Conservation (phyloP, 2,329 filamentous ascomycete genomes). For the Lachnum nothofagi region DNA sequence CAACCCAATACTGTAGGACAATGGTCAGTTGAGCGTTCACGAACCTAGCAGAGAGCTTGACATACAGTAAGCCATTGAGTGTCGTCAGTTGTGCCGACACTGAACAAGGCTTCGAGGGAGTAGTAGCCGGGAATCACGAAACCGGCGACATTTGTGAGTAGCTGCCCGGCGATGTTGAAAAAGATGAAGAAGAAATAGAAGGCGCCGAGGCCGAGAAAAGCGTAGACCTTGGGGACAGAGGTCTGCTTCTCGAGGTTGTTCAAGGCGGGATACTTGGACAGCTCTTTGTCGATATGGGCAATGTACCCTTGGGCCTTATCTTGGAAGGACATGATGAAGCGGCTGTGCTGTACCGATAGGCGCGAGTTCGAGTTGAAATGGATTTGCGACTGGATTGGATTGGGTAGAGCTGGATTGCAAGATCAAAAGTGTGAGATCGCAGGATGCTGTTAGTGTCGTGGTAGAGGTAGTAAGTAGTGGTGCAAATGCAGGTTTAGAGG, state of each 20-base stretch:
- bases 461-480: too few species aligned
- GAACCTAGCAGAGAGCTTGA: conserved; percentile 16
- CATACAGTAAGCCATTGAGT: conserved; percentile 74
- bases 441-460: too few species aligned
- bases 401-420: too few species aligned
- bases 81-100: conserved; percentile 65
- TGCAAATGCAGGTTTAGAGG: too few species aligned
- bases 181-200: conserved; percentile 89
- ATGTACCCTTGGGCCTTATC: conserved; percentile 68
- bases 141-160: conserved; percentile 80
- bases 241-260: conserved; percentile 84
- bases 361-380: too few species aligned
- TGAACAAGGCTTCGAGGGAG: conserved; percentile 74
- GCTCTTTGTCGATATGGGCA: conserved; percentile 52
- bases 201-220: conserved; percentile 66
- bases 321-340: conserved; percentile 68
- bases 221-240: conserved; percentile 79
- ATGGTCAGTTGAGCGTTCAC: conserved; percentile 7
- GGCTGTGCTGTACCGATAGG: too few species aligned
- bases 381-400: too few species aligned
- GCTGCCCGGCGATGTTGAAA: conserved; percentile 86
- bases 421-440: too few species aligned
- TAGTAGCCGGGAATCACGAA: conserved; percentile 82
- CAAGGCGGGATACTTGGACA: conserved; percentile 78
- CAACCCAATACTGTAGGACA: conserved; percentile 70